A percentile compares a stretch with the other conserved stretches of the same genome.
These are phyloP conservation scores for Solanum chmielewskii DNA, from an alignment of 257 asterid species.

Conservation along the genomic window DNA sequence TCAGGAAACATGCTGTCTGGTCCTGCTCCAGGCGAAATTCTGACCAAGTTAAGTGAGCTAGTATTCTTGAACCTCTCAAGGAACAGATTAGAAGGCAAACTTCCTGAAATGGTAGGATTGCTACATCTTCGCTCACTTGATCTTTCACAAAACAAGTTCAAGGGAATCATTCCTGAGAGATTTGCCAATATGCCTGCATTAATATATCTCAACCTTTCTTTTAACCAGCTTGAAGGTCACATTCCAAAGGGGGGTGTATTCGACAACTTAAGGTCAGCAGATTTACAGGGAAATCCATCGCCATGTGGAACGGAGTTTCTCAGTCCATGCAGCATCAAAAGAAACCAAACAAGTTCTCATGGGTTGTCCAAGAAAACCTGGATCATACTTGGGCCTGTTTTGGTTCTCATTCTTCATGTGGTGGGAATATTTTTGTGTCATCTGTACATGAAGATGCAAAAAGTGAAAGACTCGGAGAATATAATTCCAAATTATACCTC, in stretches of 20 bases:
- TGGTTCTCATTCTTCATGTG: slow-evolving; percentile 15
- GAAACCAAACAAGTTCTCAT: not conserved
- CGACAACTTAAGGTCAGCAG: slow-evolving; percentile 1
- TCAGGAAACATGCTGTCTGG: slow-evolving; percentile 52
- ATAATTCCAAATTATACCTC: slow-evolving; percentile 13
- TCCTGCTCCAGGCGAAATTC: slow-evolving; percentile 21
- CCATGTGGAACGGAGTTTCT: slow-evolving; percentile 42
- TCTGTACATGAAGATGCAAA: slow-evolving; percentile 5
- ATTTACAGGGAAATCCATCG: slow-evolving; percentile 43
- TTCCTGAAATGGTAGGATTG: slow-evolving; percentile 36
- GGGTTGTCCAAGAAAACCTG: slow-evolving; percentile 20
- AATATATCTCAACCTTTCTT: slow-evolving; percentile 58
- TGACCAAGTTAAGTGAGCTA: slow-evolving; percentile 27
- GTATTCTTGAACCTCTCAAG: slow-evolving; percentile 47
- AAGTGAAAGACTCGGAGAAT: not conserved
- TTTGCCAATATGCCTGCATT: slow-evolving; percentile 31
- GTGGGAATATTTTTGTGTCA: slow-evolving; percentile 3
- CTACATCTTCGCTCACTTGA: slow-evolving; percentile 36
- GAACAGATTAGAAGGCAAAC: slow-evolving; percentile 40
- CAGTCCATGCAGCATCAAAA: slow-evolving; percentile 15
- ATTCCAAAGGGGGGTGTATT: slow-evolving; percentile 49
- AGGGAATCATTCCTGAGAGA: slow-evolving; percentile 49
- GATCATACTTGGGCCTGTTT: slow-evolving; percentile 20
- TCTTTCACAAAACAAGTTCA: slow-evolving; percentile 59
- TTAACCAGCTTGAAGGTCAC: slow-evolving; percentile 57